phyloP scores from a whole-genome alignment of 352 stramenopile species.

The Peronospora belbahrii region DNA sequence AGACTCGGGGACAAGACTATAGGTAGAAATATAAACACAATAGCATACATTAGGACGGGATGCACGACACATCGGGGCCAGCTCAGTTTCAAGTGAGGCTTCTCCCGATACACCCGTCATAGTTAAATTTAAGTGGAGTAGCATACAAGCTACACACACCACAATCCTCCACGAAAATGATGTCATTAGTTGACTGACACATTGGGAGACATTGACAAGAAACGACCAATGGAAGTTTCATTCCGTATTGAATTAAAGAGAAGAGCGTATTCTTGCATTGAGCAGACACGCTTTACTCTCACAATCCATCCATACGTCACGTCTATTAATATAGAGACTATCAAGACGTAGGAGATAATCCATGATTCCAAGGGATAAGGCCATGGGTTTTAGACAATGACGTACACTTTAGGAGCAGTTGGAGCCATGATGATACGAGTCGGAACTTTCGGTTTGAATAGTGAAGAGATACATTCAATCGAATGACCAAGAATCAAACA shows the following conservation, averaged over 20 bases:
- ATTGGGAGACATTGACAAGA: constrained; percentile 61
- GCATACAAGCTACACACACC: constrained; percentile 61
- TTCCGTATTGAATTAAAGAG: constrained; percentile 83
- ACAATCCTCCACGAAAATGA: constrained; percentile 75
- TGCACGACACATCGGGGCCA: constrained; percentile 37
- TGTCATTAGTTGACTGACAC: constrained; percentile 38
- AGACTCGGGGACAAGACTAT: constrained; percentile 83
- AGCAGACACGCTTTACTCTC: constrained; percentile 65
- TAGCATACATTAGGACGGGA: constrained; percentile 56
- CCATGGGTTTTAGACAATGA: constrained; percentile 14
- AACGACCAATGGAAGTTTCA: constrained; percentile 1
- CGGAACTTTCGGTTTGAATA: constrained; percentile 87
- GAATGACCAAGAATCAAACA: not conserved
- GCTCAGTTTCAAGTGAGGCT: not conserved
- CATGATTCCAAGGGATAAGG: constrained; percentile 24
- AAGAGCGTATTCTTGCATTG: constrained; percentile 29
- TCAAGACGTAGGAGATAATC: constrained; percentile 44
- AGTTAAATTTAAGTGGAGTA: constrained; percentile 85
- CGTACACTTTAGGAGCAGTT: constrained; percentile 77
- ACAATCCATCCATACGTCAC: constrained; percentile 60
- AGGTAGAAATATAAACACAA: constrained; percentile 12
- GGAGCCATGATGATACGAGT: constrained; percentile 70
- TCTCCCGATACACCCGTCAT: constrained; percentile 71
- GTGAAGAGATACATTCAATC: constrained; percentile 30
- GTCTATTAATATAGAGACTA: not conserved